Evolutionary conservation across 1,139 yeast species (phyloP).

Genomic region (Taphrina betulina): DNA sequence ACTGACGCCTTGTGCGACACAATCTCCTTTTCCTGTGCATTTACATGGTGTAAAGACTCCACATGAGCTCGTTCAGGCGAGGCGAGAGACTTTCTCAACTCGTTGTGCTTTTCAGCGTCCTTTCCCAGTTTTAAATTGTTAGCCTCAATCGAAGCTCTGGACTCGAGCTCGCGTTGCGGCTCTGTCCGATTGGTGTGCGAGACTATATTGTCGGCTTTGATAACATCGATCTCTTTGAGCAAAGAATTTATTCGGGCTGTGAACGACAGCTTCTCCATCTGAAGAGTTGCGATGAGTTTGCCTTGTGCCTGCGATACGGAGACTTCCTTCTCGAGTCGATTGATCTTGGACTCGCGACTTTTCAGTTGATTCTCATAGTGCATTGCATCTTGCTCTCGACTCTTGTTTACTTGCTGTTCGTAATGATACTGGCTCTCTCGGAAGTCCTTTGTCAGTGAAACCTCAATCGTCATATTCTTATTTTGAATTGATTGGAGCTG

Average conservation of each 20-base stretch:
- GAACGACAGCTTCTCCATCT: neutral
- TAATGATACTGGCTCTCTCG: neutral
- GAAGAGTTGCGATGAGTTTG: neutral
- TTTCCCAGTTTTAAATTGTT: neutral
- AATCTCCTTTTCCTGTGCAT: neutral
- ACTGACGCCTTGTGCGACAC: neutral
- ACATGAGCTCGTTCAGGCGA: neutral
- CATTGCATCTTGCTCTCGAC: constrained; percentile 4
- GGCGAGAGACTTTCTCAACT: neutral
- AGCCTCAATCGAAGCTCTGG: neutral
- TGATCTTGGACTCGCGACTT: neutral
- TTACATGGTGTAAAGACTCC: neutral
- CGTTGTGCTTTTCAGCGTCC: neutral
- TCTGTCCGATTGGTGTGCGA: too few relatives aligned
- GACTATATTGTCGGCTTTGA: neutral
- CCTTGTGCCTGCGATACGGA: neutral
- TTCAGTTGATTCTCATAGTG: constrained; percentile 1
- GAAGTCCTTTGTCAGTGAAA: neutral
- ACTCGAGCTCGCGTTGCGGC: too few relatives aligned
- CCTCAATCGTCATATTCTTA: neutral
- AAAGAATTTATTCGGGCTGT: neutral
- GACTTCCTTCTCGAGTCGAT: neutral
- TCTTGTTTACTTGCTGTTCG: neutral
- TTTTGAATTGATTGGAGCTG: too few relatives aligned
- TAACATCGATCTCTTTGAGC: neutral